A percentile compares a stretch with the other conserved stretches of the same genome.
Evolutionary conservation across 306 rosid genomes (phyloP).

Genomic region (Pachyrhizus erosus): DNA sequence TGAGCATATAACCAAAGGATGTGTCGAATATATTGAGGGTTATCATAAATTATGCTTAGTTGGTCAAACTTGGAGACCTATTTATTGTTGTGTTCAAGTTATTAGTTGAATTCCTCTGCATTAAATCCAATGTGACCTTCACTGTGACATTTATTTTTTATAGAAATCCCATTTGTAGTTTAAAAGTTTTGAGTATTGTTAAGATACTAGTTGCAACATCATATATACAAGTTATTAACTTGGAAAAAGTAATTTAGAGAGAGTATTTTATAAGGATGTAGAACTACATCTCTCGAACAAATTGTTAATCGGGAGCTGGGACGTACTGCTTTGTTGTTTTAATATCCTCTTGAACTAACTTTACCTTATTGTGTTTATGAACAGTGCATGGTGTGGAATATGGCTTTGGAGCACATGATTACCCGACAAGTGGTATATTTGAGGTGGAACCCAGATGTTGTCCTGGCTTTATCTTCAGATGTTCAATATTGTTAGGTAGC

Average conservation of each 20-base stretch:
- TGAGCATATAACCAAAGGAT: too few relatives aligned
- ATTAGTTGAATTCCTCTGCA: background rate
- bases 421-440: conserved; percentile 88
- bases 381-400: conserved; percentile 90
- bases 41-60: too few relatives aligned
- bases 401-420: conserved; percentile 97
- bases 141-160: conserved; percentile 1
- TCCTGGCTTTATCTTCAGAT: conserved; percentile 96
- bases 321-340: conserved; percentile 25
- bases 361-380: conserved; percentile 45
- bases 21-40: too few relatives aligned
- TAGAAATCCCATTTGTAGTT: background rate
- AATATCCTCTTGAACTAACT: conserved; percentile 23
- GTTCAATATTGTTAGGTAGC: conserved; percentile 78
- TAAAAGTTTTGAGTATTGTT: conserved; percentile 11
- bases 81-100: too few relatives aligned
- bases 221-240: background rate
- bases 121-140: background rate
- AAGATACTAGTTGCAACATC: background rate
- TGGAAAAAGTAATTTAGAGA: background rate
- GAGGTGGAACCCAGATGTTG: conserved; percentile 97
- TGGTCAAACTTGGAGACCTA: too few relatives aligned
- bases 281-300: background rate
- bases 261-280: background rate
- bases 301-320: background rate